Evolutionary conservation across 2,329 filamentous ascomycete genomes (phyloP).

Genomic region (Trichophyton simii): DNA sequence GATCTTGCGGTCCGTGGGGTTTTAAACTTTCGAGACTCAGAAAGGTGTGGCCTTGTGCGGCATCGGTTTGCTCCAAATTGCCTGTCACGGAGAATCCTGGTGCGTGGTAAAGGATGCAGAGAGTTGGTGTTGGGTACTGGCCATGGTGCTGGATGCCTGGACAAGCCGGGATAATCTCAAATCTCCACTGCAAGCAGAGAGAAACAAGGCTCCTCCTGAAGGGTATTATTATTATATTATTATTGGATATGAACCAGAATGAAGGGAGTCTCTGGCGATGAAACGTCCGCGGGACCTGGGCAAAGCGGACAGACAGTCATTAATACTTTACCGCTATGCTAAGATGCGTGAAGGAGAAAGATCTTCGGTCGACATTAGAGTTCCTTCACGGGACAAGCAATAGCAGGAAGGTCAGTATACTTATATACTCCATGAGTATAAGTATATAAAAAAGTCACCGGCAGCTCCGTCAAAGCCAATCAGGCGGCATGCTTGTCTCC

Average conservation of each 20-base stretch:
- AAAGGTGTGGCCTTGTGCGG: neutral
- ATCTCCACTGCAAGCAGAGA: neutral
- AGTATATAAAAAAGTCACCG: neutral
- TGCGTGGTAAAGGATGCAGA: conserved; percentile 2
- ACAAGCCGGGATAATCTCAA: neutral
- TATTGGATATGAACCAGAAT: neutral
- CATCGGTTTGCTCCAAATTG: neutral
- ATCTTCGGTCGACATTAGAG: neutral
- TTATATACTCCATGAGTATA: too few species aligned
- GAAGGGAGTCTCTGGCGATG: neutral
- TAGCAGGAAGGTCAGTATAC: neutral
- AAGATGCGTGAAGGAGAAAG: neutral
- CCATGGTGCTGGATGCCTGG: neutral
- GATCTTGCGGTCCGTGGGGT: neutral
- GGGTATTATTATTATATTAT: neutral
- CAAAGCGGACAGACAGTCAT: neutral
- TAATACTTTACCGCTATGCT: neutral
- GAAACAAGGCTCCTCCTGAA: neutral
- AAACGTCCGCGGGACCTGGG: neutral
- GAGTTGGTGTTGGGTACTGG: neutral
- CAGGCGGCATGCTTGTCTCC: neutral
- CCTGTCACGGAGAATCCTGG: neutral
- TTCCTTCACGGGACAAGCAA: neutral
- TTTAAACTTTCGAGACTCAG: conserved; percentile 1
- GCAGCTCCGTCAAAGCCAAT: neutral